phyloP scores from a whole-genome alignment of 2,329 filamentous ascomycete species.

The Dactylellina leptospora region DNA sequence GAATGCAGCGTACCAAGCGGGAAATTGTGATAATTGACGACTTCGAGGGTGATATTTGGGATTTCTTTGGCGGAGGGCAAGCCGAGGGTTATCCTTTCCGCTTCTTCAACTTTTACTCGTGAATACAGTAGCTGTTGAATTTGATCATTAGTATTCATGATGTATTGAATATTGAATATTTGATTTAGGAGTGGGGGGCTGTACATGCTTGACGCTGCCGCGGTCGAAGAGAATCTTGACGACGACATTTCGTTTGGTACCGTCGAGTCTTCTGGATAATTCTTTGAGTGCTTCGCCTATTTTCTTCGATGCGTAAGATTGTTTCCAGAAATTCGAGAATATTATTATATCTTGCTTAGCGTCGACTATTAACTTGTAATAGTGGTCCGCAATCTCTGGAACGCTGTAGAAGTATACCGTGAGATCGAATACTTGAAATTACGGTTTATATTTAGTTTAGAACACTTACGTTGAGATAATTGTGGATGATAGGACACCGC shows the following conservation, averaged over 20 bases:
- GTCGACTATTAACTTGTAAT: conserved; percentile 34
- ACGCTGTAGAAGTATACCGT: conserved; percentile 5
- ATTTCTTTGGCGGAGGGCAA: conserved; percentile 27
- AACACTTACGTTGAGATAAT: conserved; percentile 39
- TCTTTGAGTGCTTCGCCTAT: conserved; percentile 27
- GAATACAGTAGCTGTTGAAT: conserved; percentile 27
- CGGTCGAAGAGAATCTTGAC: conserved; percentile 40
- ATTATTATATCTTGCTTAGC: conserved; percentile 33
- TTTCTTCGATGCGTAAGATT: conserved; percentile 20
- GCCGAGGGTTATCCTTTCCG: conserved; percentile 23
- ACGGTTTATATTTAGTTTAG: background rate
- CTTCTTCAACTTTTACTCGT: conserved; percentile 7
- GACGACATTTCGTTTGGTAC: background rate
- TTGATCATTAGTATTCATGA: no score
- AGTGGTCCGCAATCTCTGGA: conserved; percentile 40
- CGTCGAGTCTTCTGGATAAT: background rate
- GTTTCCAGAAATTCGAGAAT: conserved; percentile 47
- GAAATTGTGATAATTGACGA: conserved; percentile 45
- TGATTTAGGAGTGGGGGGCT: background rate
- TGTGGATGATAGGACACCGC: conserved; percentile 13
- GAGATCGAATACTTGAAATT: background rate
- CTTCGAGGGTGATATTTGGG: conserved; percentile 32
- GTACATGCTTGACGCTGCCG: conserved; percentile 32
- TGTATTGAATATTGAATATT: background rate
- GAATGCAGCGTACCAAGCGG: conserved; percentile 43